A percentile compares a stretch with the other conserved stretches of the same genome.
Conservation (phyloP, 2,329 filamentous ascomycete genomes). For the Venturia effusa region DNA sequence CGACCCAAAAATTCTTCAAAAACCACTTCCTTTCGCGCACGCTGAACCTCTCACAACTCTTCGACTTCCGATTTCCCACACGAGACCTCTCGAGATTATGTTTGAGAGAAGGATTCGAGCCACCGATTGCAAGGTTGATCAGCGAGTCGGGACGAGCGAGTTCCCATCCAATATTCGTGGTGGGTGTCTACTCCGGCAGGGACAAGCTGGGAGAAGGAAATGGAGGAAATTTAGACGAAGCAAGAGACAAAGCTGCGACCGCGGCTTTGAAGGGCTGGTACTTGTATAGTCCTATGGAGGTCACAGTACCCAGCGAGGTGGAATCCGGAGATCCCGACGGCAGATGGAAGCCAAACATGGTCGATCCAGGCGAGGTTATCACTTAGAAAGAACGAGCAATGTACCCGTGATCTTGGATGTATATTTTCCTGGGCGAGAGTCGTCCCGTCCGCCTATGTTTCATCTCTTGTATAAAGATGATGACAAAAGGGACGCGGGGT, state of each 20-base stretch:
- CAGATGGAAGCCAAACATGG: slow-evolving; percentile 43
- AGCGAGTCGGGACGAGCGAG: slow-evolving; percentile 82
- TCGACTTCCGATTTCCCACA: slow-evolving; percentile 74
- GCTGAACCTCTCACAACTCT: slow-evolving; percentile 65
- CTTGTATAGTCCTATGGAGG: slow-evolving; percentile 66
- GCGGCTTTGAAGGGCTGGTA: slow-evolving; percentile 91
- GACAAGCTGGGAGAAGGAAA: slow-evolving; percentile 91
- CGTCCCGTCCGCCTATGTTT: not conserved
- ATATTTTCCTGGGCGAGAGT: not conserved
- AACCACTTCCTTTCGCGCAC: slow-evolving; percentile 74
- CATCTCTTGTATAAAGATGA: not conserved
- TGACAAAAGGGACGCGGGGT: not conserved
- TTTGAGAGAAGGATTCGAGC: slow-evolving; percentile 77
- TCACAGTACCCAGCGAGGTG: slow-evolving; percentile 41
- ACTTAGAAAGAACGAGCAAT: slow-evolving; percentile 18
- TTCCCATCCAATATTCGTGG: slow-evolving; percentile 80
- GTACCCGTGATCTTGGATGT: not conserved
- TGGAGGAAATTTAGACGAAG: slow-evolving; percentile 66
- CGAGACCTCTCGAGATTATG: slow-evolving; percentile 77
- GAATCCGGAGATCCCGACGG: slow-evolving; percentile 25
- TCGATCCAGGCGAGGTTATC: slow-evolving; percentile 48
- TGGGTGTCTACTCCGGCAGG: slow-evolving; percentile 82
- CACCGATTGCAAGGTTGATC: slow-evolving; percentile 75
- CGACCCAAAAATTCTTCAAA: slow-evolving; percentile 72
- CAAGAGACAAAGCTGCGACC: slow-evolving; percentile 68